Evolutionary conservation across 2,329 filamentous ascomycete species (phyloP).

Genomic region (Endoconidiophora polonica): DNA sequence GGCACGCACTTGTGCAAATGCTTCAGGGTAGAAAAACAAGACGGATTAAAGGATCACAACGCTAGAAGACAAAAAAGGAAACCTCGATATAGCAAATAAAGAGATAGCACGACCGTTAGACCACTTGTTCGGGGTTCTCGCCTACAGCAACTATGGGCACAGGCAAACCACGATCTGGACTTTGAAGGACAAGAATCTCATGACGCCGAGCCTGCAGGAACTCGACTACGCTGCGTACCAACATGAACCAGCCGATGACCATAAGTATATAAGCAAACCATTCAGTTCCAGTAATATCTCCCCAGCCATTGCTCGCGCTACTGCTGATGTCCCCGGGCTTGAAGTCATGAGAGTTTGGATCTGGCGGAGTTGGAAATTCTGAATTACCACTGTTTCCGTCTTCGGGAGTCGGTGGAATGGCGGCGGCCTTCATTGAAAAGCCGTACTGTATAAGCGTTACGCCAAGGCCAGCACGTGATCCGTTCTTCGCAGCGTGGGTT

Average conservation of each 20-base stretch:
- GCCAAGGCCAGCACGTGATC: constrained; percentile 81
- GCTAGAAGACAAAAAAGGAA: no score
- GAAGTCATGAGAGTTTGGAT: constrained; percentile 84
- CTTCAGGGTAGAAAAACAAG: no score
- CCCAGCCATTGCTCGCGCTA: constrained; percentile 24
- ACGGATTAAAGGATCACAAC: no score
- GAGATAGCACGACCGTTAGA: constrained; percentile 28
- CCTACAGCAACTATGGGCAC: constrained; percentile 76
- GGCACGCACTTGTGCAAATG: no score
- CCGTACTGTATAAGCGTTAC: constrained; percentile 94
- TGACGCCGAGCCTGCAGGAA: constrained; percentile 77
- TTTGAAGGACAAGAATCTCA: constrained; percentile 84
- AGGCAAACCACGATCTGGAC: constrained; percentile 71
- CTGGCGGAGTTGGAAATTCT: constrained; percentile 53
- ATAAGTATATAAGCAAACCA: constrained; percentile 88
- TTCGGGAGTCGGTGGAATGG: constrained; percentile 25
- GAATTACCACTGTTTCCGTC: constrained; percentile 31
- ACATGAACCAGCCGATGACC: constrained; percentile 95
- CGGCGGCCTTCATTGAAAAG: constrained; percentile 72
- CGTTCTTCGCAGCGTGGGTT: constrained; percentile 94
- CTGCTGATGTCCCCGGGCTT: constrained; percentile 50
- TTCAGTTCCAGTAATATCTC: constrained; percentile 55
- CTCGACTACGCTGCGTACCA: constrained; percentile 85
- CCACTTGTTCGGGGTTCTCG: constrained; percentile 61
- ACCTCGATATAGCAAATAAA: not conserved